These are phyloP conservation scores for Starmerella lactis-condensi DNA, from an alignment of 805 yeast genomes.

Conservation along the genomic window DNA sequence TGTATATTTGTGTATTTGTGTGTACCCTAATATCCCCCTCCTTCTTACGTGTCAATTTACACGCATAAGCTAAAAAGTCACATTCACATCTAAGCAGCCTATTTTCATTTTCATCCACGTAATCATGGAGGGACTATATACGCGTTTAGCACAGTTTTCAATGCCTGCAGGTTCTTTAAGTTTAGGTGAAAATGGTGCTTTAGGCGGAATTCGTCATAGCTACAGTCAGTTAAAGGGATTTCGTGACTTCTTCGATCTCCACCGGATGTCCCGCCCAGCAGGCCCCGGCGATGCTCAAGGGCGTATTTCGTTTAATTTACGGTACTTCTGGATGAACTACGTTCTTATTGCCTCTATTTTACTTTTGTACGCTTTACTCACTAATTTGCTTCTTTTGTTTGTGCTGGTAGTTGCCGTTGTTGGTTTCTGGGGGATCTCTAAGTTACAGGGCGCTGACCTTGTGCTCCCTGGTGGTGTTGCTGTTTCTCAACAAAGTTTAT, in stretches of 20 bases:
- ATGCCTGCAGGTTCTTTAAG: conserved; percentile 5
- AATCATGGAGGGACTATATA: conserved; percentile 14
- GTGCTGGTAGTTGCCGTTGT: conserved; percentile 56
- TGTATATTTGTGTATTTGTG: not conserved
- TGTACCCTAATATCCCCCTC: not conserved
- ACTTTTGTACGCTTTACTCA: conserved; percentile 67
- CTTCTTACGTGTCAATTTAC: not conserved
- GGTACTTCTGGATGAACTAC: conserved; percentile 78
- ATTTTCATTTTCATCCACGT: not conserved
- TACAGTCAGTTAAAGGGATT: conserved; percentile 67
- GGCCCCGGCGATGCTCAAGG: conserved; percentile 79
- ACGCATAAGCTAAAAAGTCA: not conserved
- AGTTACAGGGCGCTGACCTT: conserved; percentile 66
- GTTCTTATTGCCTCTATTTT: conserved; percentile 50
- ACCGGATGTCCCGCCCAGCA: conserved; percentile 76
- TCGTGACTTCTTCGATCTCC: conserved; percentile 81
- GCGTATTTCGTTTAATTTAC: conserved; percentile 70
- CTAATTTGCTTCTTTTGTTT: conserved; percentile 68
- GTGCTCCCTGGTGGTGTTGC: conserved; percentile 47
- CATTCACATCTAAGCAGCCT: not conserved
- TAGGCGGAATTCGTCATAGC: conserved; percentile 32
- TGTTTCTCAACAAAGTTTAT: conserved; percentile 53
- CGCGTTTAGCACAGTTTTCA: conserved; percentile 13
- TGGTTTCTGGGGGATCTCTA: conserved; percentile 64
- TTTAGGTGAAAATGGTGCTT: conserved; percentile 11